Evolutionary conservation across 345 rosid species (phyloP).

Genomic region (Eucalyptus coolabah): DNA sequence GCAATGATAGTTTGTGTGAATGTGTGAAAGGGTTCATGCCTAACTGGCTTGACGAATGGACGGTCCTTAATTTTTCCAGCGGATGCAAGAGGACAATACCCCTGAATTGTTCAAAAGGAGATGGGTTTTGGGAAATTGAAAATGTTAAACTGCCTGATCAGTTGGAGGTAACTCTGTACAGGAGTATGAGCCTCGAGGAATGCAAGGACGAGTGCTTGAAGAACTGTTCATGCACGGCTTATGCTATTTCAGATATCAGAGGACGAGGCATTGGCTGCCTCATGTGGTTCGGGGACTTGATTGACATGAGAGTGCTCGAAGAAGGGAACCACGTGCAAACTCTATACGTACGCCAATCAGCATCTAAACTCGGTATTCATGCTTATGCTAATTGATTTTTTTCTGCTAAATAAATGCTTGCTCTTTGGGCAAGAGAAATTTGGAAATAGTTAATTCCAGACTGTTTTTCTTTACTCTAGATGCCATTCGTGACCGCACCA

Average conservation of each 20-base stretch:
- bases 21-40: conserved; percentile 29
- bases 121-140: neutral
- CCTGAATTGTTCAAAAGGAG: neutral
- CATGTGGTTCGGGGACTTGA: conserved; percentile 16
- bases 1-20: neutral
- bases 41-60: conserved; percentile 8
- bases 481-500: neutral
- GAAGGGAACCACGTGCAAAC: neutral
- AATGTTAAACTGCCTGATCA: conserved; percentile 4
- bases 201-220: conserved; percentile 4
- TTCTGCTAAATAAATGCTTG: no score
- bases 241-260: neutral
- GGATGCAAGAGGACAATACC: neutral
- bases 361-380: conserved; percentile 8
- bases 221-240: conserved; percentile 22
- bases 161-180: neutral
- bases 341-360: neutral
- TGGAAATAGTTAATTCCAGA: neutral
- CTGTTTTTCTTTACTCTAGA: neutral
- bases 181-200: neutral
- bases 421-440: no score
- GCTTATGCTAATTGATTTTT: neutral
- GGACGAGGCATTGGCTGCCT: conserved; percentile 28
- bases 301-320: conserved; percentile 1
- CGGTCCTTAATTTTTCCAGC: neutral